Percentiles rank a stretch among this genome's conserved stretches.
These are phyloP conservation scores for Collybia mongolica DNA, from an alignment of 768 basidiomycete species.

Conservation along the genomic window DNA sequence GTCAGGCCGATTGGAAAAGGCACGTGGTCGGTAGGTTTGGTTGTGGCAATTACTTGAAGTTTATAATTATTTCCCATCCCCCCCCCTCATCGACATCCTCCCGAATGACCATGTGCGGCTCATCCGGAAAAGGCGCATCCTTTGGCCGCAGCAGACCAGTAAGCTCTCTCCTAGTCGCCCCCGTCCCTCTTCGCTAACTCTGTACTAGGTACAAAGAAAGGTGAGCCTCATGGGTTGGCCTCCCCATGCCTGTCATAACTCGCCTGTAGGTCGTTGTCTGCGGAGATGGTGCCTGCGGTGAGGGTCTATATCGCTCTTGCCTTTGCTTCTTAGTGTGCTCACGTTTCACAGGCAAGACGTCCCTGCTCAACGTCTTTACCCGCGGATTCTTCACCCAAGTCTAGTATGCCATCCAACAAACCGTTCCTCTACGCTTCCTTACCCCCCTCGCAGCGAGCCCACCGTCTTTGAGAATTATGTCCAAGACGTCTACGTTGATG, in stretches of 20 bases:
- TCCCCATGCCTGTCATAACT: no score
- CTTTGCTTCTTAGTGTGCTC: slow-evolving; percentile 1
- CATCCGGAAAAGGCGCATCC: slow-evolving; percentile 46
- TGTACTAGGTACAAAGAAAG: slow-evolving; percentile 45
- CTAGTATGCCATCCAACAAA: slow-evolving; percentile 53
- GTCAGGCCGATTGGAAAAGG: no score
- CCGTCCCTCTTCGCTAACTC: neutral
- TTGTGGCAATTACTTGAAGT: no score
- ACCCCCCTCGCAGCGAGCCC: slow-evolving; percentile 58
- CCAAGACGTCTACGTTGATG: slow-evolving; percentile 85
- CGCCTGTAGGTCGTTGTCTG: slow-evolving; percentile 71
- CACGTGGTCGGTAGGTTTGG: no score
- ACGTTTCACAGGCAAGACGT: slow-evolving; percentile 67
- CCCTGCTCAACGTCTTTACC: slow-evolving; percentile 84
- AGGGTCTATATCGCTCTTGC: slow-evolving; percentile 23
- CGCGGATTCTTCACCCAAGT: slow-evolving; percentile 93
- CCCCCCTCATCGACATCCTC: no score
- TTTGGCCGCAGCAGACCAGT: slow-evolving; percentile 60
- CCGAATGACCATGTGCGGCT: slow-evolving; percentile 57
- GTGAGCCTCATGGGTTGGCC: slow-evolving; percentile 19
- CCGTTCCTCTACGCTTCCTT: no score
- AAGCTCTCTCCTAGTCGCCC: slow-evolving; percentile 15
- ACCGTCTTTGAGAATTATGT: slow-evolving; percentile 99
- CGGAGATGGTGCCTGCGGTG: slow-evolving; percentile 95
- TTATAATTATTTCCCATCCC: no score